phyloP scores from a whole-genome alignment of 805 yeast genomes.

The Starmerella cellae region DNA sequence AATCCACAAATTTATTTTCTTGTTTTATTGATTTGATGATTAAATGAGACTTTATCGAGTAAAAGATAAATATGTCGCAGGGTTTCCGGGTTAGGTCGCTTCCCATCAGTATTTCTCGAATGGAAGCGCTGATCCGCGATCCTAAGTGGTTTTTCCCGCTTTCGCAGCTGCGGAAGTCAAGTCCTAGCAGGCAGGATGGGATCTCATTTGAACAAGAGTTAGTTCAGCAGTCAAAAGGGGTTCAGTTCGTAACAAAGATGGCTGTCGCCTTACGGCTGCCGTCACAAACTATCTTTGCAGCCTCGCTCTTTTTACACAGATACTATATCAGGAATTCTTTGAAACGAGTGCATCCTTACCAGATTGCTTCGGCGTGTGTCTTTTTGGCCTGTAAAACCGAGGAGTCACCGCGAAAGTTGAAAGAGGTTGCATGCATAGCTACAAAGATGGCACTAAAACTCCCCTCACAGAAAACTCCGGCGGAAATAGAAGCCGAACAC shows the following conservation, averaged over 20 bases:
- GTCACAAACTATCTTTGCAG: constrained; percentile 36
- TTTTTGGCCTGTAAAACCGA: constrained; percentile 44
- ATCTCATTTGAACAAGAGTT: constrained; percentile 32
- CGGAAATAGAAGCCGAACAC: constrained; percentile 30
- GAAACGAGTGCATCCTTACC: constrained; percentile 35
- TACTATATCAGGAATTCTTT: constrained; percentile 39
- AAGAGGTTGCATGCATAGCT: constrained; percentile 39
- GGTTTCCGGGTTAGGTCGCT: background rate
- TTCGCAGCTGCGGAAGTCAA: constrained; percentile 14
- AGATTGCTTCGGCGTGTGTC: constrained; percentile 38
- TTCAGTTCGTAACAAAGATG: constrained; percentile 34
- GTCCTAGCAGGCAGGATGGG: constrained; percentile 26
- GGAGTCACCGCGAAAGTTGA: constrained; percentile 37
- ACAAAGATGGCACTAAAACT: constrained; percentile 37
- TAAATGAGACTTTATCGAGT: too few species aligned
- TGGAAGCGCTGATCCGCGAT: constrained; percentile 19
- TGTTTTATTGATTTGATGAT: too few species aligned
- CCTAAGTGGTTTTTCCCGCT: constrained; percentile 23
- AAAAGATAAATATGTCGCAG: background rate
- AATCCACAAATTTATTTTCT: too few species aligned
- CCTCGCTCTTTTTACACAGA: constrained; percentile 38
- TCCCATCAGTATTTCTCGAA: constrained; percentile 1
- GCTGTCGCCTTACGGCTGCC: constrained; percentile 36
- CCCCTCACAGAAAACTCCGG: constrained; percentile 25
- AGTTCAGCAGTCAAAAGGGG: constrained; percentile 36